These are phyloP conservation scores for Saccharomycopsis malanga DNA, from an alignment of 805 yeast species.

Conservation along the genomic window DNA sequence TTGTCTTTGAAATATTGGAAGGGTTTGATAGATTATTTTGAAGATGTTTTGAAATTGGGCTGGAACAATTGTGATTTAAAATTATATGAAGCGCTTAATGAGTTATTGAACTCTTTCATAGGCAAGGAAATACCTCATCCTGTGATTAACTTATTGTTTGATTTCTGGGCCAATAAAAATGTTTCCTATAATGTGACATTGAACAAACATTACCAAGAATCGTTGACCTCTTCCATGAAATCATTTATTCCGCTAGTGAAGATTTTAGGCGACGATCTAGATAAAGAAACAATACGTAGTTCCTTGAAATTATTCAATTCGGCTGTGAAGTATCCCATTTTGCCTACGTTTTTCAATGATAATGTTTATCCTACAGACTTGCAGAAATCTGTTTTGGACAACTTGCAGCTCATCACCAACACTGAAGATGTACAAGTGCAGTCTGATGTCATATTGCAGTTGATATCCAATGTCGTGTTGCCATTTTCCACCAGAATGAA, in stretches of 20 bases:
- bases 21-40: conserved; percentile 44
- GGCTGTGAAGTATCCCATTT: conserved; percentile 65
- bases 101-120: conserved; percentile 35
- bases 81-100: conserved; percentile 48
- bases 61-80: conserved; percentile 48
- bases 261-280: conserved; percentile 31
- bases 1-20: conserved; percentile 43
- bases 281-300: conserved; percentile 34
- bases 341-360: conserved; percentile 54
- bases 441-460: conserved; percentile 44
- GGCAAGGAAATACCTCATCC: conserved; percentile 26
- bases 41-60: conserved; percentile 34
- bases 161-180: conserved; percentile 43
- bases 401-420: conserved; percentile 31
- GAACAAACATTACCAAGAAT: conserved; percentile 46
- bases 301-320: conserved; percentile 55
- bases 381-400: conserved; percentile 51
- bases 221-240: conserved; percentile 47
- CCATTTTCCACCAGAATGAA: conserved; percentile 57
- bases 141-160: conserved; percentile 36
- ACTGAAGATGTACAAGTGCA: conserved; percentile 32
- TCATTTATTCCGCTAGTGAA: conserved; percentile 45
- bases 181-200: conserved; percentile 38
- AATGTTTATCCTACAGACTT: conserved; percentile 50
- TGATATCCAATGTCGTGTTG: conserved; percentile 44